phyloP scores from a whole-genome alignment of 352 stramenopile genomes.

The Aphanomyces invadans region DNA sequence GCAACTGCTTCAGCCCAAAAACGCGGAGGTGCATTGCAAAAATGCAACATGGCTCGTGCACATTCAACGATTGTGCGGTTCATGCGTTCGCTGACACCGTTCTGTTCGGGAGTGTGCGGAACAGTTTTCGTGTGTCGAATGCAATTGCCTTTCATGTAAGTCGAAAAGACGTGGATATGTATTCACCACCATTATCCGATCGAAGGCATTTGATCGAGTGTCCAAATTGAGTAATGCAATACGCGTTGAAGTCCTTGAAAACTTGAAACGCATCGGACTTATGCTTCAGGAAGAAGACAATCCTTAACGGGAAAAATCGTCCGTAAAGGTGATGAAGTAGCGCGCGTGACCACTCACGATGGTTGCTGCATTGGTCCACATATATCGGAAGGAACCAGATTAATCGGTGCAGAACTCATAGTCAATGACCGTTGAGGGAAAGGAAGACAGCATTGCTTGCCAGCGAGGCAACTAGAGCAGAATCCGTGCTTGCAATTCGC shows the following conservation, averaged over 20 bases:
- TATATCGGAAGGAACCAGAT: constrained; percentile 26
- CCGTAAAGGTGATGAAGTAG: constrained; percentile 23
- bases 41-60: background rate
- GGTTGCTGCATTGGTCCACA: constrained; percentile 12
- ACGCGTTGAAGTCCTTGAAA: constrained; percentile 24
- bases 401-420: background rate
- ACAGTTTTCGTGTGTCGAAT: background rate
- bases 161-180: background rate
- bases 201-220: background rate
- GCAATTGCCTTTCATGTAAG: background rate
- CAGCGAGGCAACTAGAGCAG: constrained; percentile 15
- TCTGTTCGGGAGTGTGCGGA: background rate
- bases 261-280: constrained; percentile 18
- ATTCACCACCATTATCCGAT: background rate
- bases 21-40: background rate
- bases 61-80: background rate
- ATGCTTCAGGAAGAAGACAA: constrained; percentile 12
- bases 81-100: background rate
- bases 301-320: constrained; percentile 20
- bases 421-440: background rate
- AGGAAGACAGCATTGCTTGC: constrained; percentile 13
- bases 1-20: background rate
- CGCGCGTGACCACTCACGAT: background rate
- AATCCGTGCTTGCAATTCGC: background rate
- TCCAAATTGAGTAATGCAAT: background rate